A percentile compares a stretch with the other conserved stretches of the same genome.
phyloP scores from a whole-genome alignment of 176 grass and related monocot species.

The Carex myosuroides region DNA sequence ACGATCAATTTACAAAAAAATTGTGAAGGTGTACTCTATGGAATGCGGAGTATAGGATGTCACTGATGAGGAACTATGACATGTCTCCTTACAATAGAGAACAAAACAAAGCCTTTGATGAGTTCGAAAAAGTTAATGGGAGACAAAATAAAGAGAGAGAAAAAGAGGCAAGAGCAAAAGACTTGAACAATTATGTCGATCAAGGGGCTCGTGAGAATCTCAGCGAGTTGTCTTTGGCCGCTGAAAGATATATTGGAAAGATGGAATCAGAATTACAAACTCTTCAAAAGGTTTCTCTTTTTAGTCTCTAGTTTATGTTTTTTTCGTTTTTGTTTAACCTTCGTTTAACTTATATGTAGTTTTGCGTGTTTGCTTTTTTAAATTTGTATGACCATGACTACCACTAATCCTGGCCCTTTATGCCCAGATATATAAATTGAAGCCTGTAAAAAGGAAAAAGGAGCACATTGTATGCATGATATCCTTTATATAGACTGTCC shows the following conservation, averaged over 20 bases:
- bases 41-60: constrained; percentile 38
- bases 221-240: constrained; percentile 14
- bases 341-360: not conserved
- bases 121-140: not conserved
- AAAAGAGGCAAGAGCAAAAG: not conserved
- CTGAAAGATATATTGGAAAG: constrained; percentile 15
- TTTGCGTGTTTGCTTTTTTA: not conserved
- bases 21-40: constrained; percentile 31
- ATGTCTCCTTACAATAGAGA: constrained; percentile 11
- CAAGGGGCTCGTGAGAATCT: not conserved
- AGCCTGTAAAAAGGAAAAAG: not conserved
- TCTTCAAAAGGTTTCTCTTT: constrained; percentile 29
- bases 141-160: constrained; percentile 1
- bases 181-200: not conserved
- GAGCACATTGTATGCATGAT: no score
- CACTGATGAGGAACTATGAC: constrained; percentile 25
- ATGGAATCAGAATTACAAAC: constrained; percentile 20
- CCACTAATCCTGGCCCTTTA: not conserved
- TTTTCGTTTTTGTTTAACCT: not conserved
- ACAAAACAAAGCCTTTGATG: not conserved
- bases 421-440: not conserved
- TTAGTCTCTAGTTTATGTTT: not conserved
- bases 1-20: not conserved
- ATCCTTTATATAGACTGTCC: no score
- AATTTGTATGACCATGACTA: not conserved